A percentile compares a stretch with the other conserved stretches of the same genome.
Conservation (phyloP, 2,329 filamentous ascomycete species). For the Claviceps digitariae region DNA sequence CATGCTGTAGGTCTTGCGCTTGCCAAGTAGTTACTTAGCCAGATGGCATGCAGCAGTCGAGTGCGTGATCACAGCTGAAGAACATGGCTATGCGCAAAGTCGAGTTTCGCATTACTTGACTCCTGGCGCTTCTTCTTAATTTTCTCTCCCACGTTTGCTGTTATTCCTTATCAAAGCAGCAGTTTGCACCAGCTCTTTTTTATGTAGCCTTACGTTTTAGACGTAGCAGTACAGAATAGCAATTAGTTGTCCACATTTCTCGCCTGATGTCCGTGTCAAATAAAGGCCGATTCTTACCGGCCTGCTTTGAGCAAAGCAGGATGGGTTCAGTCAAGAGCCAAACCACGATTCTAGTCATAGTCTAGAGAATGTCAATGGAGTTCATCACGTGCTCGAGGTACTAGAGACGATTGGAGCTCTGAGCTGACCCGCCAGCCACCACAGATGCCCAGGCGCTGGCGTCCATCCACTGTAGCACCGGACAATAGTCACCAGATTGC, state of each 20-base stretch:
- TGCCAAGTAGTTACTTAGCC: slow-evolving; percentile 38
- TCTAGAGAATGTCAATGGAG: too few relatives aligned
- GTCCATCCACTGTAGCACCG: neutral
- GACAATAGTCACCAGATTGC: neutral
- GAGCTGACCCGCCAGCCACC: neutral
- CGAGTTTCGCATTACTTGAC: neutral
- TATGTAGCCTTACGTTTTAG: neutral
- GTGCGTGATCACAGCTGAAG: neutral
- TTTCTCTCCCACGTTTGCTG: neutral
- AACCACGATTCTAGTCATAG: neutral
- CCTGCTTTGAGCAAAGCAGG: too few relatives aligned
- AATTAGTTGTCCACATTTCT: slow-evolving; percentile 14
- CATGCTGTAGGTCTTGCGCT: slow-evolving; percentile 78
- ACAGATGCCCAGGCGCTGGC: neutral
- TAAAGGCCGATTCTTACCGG: neutral
- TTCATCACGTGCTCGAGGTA: too few relatives aligned
- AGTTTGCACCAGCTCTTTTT: neutral
- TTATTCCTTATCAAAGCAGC: neutral
- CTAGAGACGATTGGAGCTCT: too few relatives aligned
- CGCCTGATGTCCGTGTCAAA: neutral
- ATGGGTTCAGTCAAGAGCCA: neutral
- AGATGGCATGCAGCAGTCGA: neutral
- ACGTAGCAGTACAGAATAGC: slow-evolving; percentile 1
- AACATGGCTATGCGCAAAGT: neutral
- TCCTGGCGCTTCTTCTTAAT: neutral